Conservation (phyloP, 805 yeast genomes). For the Ogataea pini region DNA sequence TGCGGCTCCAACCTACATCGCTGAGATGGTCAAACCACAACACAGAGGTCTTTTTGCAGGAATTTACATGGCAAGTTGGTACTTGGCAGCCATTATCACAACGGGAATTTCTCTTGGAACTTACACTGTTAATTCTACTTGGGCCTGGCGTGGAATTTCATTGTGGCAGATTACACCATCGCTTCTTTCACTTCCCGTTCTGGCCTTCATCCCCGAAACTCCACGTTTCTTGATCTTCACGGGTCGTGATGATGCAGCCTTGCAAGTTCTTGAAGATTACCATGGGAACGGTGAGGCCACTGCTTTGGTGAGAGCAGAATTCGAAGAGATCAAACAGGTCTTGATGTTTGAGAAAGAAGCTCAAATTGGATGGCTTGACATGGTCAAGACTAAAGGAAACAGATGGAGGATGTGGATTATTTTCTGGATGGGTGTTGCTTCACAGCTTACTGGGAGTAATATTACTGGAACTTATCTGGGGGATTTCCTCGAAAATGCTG, state of each 20-base stretch:
- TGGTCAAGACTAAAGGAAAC: conserved; percentile 26
- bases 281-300: conserved; percentile 27
- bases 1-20: conserved; percentile 38
- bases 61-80: conserved; percentile 33
- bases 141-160: conserved; percentile 37
- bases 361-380: conserved; percentile 27
- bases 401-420: conserved; percentile 30
- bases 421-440: conserved; percentile 31
- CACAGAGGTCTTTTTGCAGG: conserved; percentile 34
- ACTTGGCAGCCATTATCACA: conserved; percentile 33
- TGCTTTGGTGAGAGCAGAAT: conserved; percentile 22
- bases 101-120: conserved; percentile 34
- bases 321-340: conserved; percentile 28
- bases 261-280: conserved; percentile 24
- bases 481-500: conserved; percentile 33
- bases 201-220: conserved; percentile 34
- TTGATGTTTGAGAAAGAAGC: conserved; percentile 24
- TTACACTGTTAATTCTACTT: conserved; percentile 23
- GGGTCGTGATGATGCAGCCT: conserved; percentile 32
- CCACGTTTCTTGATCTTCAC: conserved; percentile 35
- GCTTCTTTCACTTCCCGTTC: conserved; percentile 20
- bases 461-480: conserved; percentile 37
- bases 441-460: conserved; percentile 31
- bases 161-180: conserved; percentile 33
- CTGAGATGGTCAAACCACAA: conserved; percentile 36